These are phyloP conservation scores for Solanum ahanhuiri DNA, from an alignment of 257 asterid species.

Conservation along the genomic window DNA sequence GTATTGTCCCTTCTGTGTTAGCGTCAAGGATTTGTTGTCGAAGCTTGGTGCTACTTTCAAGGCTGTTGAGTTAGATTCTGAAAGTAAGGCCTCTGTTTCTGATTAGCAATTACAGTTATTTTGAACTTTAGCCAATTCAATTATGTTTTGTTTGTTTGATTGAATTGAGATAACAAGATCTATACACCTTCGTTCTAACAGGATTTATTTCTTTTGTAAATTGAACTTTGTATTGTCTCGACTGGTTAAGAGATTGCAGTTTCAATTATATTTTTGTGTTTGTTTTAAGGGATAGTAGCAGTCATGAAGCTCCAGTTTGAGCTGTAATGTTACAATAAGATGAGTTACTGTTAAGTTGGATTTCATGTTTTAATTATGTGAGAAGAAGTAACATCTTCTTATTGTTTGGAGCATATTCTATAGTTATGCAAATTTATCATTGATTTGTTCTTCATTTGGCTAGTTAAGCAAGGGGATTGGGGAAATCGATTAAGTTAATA, in stretches of 20 bases:
- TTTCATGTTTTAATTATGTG: background rate
- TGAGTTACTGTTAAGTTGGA: background rate
- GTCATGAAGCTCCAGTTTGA: background rate
- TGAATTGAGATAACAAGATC: background rate
- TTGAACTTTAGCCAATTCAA: background rate
- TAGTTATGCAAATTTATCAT: background rate
- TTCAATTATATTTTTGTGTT: background rate
- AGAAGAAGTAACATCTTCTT: background rate
- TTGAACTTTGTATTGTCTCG: background rate
- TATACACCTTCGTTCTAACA: background rate
- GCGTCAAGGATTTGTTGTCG: slow-evolving; percentile 64
- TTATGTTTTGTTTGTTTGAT: background rate
- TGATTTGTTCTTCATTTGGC: background rate
- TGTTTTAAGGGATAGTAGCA: background rate
- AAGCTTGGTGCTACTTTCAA: slow-evolving; percentile 65
- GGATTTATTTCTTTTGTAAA: background rate
- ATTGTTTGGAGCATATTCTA: background rate
- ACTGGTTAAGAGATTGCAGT: background rate
- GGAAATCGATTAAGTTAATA: background rate
- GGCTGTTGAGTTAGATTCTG: slow-evolving; percentile 58
- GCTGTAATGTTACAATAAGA: background rate
- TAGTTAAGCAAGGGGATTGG: background rate
- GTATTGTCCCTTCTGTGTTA: slow-evolving; percentile 59
- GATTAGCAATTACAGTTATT: background rate
- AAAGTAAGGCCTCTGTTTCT: slow-evolving; percentile 28